phyloP scores from a whole-genome alignment of 192 early-diverging fungal species.

The Globomyces pollinis-pini region DNA sequence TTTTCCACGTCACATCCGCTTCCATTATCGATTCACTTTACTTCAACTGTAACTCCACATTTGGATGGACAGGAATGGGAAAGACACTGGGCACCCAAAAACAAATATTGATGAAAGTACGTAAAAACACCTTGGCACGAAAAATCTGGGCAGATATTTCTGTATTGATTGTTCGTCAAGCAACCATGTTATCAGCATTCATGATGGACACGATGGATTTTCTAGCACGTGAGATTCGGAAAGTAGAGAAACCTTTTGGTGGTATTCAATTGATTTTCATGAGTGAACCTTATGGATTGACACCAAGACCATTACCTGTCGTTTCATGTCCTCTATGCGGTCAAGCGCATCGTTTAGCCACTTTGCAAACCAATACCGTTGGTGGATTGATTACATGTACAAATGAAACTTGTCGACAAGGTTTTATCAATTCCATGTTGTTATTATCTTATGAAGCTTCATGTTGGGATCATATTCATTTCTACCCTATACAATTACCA shows the following conservation, averaged over 20 bases:
- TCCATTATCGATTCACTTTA: conserved; percentile 5
- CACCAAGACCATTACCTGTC: background rate
- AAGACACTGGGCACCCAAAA: conserved; percentile 10
- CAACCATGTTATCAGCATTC: conserved; percentile 5
- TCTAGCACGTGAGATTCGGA: conserved; percentile 2
- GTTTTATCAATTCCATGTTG: conserved; percentile 1
- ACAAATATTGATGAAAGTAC: conserved; percentile 5
- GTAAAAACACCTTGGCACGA: conserved; percentile 7
- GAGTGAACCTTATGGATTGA: background rate
- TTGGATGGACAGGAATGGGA: conserved; percentile 14
- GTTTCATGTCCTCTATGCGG: conserved; percentile 7
- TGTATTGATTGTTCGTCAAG: conserved; percentile 4
- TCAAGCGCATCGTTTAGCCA: background rate
- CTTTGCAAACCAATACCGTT: background rate
- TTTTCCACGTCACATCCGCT: background rate
- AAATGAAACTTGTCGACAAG: background rate
- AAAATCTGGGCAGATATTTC: conserved; percentile 5
- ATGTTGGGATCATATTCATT: conserved; percentile 1
- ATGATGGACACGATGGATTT: conserved; percentile 11
- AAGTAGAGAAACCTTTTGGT: conserved; percentile 2
- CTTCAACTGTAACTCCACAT: background rate
- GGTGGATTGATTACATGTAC: conserved; percentile 3
- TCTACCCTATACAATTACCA: background rate
- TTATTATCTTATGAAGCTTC: conserved; percentile 1
- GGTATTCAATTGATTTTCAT: conserved; percentile 10